Evolutionary conservation across 169 alveolate species (phyloP).

Genomic region (Eimeria sp.): DNA sequence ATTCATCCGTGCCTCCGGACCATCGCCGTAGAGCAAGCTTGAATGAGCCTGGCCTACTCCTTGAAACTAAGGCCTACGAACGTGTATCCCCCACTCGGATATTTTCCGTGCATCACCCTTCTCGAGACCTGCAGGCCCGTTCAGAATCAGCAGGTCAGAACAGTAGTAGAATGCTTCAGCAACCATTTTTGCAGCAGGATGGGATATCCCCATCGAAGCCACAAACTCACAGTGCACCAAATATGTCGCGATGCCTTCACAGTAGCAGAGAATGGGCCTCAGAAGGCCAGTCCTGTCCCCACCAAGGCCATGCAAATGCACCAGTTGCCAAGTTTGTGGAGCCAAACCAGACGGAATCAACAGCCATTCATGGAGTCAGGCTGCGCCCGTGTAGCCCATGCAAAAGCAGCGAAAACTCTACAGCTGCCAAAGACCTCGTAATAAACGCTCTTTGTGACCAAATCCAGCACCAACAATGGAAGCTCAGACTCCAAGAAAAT

Average conservation of each 20-base stretch:
- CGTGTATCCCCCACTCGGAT: not conserved
- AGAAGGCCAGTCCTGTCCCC: constrained; percentile 22
- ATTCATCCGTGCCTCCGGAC: constrained; percentile 6
- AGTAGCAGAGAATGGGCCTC: constrained; percentile 29
- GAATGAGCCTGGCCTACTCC: not conserved
- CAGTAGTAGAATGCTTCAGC: not conserved
- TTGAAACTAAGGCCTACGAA: not conserved
- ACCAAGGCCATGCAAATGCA: not conserved
- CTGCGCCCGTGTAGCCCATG: constrained; percentile 53
- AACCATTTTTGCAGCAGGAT: not conserved
- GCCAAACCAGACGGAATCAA: not conserved
- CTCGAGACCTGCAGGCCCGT: not conserved
- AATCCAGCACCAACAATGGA: constrained; percentile 46
- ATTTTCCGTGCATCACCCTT: not conserved
- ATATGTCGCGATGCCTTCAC: constrained; percentile 17
- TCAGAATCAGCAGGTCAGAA: not conserved
- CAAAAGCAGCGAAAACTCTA: constrained; percentile 7
- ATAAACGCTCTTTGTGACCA: constrained; percentile 54
- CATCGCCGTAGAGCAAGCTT: constrained; percentile 24
- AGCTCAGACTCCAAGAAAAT: constrained; percentile 22
- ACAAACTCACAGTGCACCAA: not conserved
- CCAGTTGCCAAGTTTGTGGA: constrained; percentile 3
- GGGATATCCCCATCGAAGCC: not conserved
- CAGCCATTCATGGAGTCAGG: constrained; percentile 1
- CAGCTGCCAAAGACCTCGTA: constrained; percentile 8